Evolutionary conservation across 257 asterid species (phyloP), one percentile per base, ranked within the genome.

Genomic region (Prunella vulgaris): DNA sequence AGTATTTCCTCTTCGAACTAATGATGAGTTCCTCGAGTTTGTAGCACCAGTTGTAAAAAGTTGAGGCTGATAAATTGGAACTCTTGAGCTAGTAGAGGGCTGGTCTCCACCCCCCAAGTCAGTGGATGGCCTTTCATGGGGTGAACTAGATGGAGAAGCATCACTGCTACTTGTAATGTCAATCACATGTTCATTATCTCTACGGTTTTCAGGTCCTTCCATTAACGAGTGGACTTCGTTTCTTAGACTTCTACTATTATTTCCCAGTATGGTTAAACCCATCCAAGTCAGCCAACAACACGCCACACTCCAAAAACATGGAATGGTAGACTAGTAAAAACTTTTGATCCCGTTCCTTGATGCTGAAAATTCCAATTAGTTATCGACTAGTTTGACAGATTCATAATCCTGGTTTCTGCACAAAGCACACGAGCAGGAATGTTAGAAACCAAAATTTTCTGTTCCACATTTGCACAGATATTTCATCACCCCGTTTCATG

Each of bases 181-280:
- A 78, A 90, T 85, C 13, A 87, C 79, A 57, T 87, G 96, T 57
- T 86, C 89, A 25, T 40, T 69, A 51, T 38, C 79, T 49, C 64
- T 69, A 60, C 25, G 77, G 68, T 37, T 80, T 58, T 79, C 84
- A 27, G 78, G 64, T 80, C 78, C 86, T 76, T 88, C 97, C 98
- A 90, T 93, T 80, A 84, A 74, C 60, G 79, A 76, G 12, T 83
- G 81, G 66, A 75, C 66, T 81, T 84, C 83, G 85, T 65, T 74
- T 33, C 80, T 69, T 75, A 63, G 88, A 67, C 49, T 81, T 76
- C 82, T 87, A 84, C 80, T 78, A 66, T 84, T 94, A 68, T 79
- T 84, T 73, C 90, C 95, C 77, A 78, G 69, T 8, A 80, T 56
- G 64, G 90, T 84, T 79, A 85, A 76, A 76, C 83, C 92, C 96